A percentile compares a stretch with the other conserved stretches of the same genome.
Conservation (phyloP, 2,329 filamentous ascomycete genomes). For the Calonectria henricotiae region DNA sequence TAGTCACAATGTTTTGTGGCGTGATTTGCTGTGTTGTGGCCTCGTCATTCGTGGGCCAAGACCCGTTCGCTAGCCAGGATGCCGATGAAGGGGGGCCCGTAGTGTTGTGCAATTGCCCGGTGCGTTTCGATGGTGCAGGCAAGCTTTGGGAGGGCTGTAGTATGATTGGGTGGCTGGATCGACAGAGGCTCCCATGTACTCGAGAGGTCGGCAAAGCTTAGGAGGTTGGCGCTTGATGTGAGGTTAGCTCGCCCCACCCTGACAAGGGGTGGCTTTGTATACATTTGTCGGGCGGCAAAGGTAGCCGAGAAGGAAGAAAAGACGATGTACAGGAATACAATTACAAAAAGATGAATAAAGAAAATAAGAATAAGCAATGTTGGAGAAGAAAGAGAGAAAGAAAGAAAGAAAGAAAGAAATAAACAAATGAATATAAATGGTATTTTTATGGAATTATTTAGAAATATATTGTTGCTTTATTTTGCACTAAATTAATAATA, state of each 20-base stretch:
- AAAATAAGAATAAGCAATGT: background rate
- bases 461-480: no score
- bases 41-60: slow-evolving; percentile 45
- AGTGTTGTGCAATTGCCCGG: background rate
- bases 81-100: slow-evolving; percentile 24
- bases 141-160: background rate
- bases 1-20: slow-evolving; percentile 37
- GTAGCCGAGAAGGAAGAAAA: no score
- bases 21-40: slow-evolving; percentile 50
- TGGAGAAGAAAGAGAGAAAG: background rate
- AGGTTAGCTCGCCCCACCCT: background rate
- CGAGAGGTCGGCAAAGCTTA: background rate
- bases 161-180: slow-evolving; percentile 25
- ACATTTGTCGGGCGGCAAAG: no score
- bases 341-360: background rate
- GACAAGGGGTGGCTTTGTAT: no score
- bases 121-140: slow-evolving; percentile 19
- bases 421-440: no score
- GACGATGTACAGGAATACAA: background rate
- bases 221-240: background rate
- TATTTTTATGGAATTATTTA: no score
- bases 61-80: slow-evolving; percentile 37
- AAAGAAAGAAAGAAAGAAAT: background rate
- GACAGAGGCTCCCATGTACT: background rate
- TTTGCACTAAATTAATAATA: no score